Evolutionary conservation across 1,284 basidiomycete genomes (phyloP).

Genomic region (Boletus chippewaensis): DNA sequence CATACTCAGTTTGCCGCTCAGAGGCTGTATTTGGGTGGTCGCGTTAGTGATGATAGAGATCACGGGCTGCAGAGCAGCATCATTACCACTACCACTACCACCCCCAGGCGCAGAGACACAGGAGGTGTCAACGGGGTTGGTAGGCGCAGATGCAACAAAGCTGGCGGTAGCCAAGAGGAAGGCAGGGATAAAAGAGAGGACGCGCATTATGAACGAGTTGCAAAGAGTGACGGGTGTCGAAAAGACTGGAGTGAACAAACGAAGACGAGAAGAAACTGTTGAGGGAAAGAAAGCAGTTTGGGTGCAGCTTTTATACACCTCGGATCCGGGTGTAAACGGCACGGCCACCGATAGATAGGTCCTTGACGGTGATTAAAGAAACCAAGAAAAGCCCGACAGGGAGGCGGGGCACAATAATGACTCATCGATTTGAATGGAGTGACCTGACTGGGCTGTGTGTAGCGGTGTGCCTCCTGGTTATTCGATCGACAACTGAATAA

Average conservation of each 20-base stretch:
- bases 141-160: slow-evolving; percentile 17
- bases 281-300: neutral
- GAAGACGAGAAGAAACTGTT: slow-evolving; percentile 1
- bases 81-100: slow-evolving; percentile 9
- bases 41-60: slow-evolving; percentile 18
- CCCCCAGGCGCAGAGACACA: slow-evolving; percentile 5
- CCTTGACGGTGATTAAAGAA: slow-evolving; percentile 3
- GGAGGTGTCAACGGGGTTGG: neutral
- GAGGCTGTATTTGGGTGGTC: slow-evolving; percentile 8
- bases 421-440: slow-evolving; percentile 1
- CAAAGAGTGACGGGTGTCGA: slow-evolving; percentile 17
- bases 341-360: neutral
- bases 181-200: slow-evolving; percentile 24
- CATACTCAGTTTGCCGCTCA: slow-evolving; percentile 14
- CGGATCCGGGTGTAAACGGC: neutral
- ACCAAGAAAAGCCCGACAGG: neutral
- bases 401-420: neutral
- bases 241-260: neutral
- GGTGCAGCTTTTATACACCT: slow-evolving; percentile 17
- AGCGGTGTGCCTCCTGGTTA: neutral
- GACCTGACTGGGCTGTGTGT: neutral
- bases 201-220: slow-evolving; percentile 18
- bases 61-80: slow-evolving; percentile 12
- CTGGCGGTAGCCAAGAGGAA: slow-evolving; percentile 14
- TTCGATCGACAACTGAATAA: neutral